Percentiles rank a stretch among this genome's conserved stretches.
Evolutionary conservation across 2,329 filamentous ascomycete species (phyloP).

Genomic region (Claviceps sorghi): DNA sequence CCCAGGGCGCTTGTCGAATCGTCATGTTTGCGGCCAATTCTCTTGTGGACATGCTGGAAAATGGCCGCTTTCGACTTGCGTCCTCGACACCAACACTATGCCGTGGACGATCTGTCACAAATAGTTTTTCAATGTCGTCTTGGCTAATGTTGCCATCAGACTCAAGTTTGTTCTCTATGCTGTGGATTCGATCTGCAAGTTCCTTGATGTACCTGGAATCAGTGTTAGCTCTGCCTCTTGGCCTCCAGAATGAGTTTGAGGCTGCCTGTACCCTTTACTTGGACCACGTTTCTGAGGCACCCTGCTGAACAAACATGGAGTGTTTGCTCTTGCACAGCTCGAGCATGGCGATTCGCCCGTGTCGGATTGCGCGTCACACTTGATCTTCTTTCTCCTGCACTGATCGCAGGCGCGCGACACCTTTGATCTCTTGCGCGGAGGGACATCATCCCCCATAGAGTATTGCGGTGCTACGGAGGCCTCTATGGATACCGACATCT

Average conservation of each 20-base stretch:
- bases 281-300: conserved; percentile 80
- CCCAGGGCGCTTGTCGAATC: conserved; percentile 31
- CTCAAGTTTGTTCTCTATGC: conserved; percentile 64
- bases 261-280: conserved; percentile 56
- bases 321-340: conserved; percentile 63
- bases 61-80: conserved; percentile 29
- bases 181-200: conserved; percentile 69
- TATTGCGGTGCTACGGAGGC: conserved; percentile 24
- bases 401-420: conserved; percentile 83
- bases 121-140: conserved; percentile 31
- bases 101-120: conserved; percentile 20
- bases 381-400: conserved; percentile 78
- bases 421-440: conserved; percentile 66
- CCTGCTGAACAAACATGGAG: conserved; percentile 70
- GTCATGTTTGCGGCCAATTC: conserved; percentile 26
- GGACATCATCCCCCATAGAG: conserved; percentile 40
- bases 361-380: conserved; percentile 71
- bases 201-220: conserved; percentile 69
- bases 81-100: conserved; percentile 16
- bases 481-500: conserved; percentile 21
- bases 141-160: conserved; percentile 30
- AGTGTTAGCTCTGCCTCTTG: conserved; percentile 2
- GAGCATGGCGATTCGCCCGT: conserved; percentile 60
- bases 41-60: conserved; percentile 31
- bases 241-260: background rate